Conservation (phyloP, 108 stramenopile genomes). For the Cyclostephanos invisitatus region DNA sequence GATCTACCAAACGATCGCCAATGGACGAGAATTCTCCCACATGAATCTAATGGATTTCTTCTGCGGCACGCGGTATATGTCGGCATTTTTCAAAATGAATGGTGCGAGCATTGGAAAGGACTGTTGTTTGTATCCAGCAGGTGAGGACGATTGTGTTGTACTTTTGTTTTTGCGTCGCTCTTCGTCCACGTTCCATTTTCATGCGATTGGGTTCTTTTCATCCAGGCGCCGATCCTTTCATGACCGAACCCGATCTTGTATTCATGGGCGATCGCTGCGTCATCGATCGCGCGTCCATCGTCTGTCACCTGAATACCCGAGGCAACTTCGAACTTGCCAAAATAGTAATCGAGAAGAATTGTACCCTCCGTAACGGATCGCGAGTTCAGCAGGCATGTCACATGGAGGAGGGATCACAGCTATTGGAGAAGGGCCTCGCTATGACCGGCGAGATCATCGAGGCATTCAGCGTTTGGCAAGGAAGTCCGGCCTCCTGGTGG, state of each 20-base stretch:
- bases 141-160: neutral
- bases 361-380: slow-evolving; percentile 51
- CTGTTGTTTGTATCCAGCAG: neutral
- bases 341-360: slow-evolving; percentile 46
- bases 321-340: slow-evolving; percentile 60
- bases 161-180: neutral
- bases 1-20: slow-evolving; percentile 50
- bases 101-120: neutral
- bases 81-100: neutral
- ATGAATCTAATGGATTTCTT: slow-evolving; percentile 44
- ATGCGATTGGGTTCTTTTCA: neutral
- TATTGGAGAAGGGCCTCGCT: slow-evolving; percentile 65
- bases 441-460: slow-evolving; percentile 69
- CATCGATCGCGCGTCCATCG: slow-evolving; percentile 60
- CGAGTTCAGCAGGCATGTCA: slow-evolving; percentile 55
- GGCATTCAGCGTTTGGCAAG: slow-evolving; percentile 62
- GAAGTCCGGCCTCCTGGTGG: slow-evolving; percentile 50
- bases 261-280: slow-evolving; percentile 56
- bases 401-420: slow-evolving; percentile 55
- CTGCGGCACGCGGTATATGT: slow-evolving; percentile 48
- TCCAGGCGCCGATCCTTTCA: slow-evolving; percentile 46
- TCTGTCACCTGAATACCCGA: slow-evolving; percentile 66
- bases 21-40: slow-evolving; percentile 25
- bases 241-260: slow-evolving; percentile 69
- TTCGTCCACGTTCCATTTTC: slow-evolving; percentile 3